Conservation (phyloP, 2,329 filamentous ascomycete genomes). For the Chaetomiaceae sp. region DNA sequence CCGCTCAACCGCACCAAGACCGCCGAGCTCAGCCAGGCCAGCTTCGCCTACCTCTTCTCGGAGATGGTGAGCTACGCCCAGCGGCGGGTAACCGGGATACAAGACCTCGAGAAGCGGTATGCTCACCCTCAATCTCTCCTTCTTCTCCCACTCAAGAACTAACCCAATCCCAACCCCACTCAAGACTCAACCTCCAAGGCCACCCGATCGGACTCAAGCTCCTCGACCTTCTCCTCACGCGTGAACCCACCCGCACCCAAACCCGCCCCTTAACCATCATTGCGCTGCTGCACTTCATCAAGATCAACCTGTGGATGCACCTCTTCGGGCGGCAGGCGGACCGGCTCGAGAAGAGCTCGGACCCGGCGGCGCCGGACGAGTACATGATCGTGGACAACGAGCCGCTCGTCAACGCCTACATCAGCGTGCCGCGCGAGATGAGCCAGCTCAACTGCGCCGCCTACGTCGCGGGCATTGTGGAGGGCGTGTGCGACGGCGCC, state of each 20-base stretch:
- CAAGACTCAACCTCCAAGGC: constrained; percentile 80
- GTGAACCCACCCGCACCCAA: constrained; percentile 63
- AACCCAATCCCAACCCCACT: constrained; percentile 39
- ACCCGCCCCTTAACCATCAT: constrained; percentile 82
- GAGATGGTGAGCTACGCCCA: constrained; percentile 98
- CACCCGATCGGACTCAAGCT: constrained; percentile 91
- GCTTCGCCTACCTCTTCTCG: constrained; percentile 92
- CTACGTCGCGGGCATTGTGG: constrained; percentile 89
- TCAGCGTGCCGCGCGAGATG: constrained; percentile 92
- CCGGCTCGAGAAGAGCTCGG: constrained; percentile 80
- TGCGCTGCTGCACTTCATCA: constrained; percentile 88
- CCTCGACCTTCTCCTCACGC: constrained; percentile 89
- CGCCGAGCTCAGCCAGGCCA: constrained; percentile 82
- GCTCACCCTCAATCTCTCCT: constrained; percentile 18
- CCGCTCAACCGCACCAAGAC: constrained; percentile 86
- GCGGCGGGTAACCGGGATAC: constrained; percentile 80
- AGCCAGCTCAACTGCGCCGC: constrained; percentile 93
- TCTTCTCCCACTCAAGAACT: not conserved
- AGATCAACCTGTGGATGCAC: constrained; percentile 84
- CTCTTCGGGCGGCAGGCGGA: constrained; percentile 89
- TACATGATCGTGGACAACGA: constrained; percentile 99
- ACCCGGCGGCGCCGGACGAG: constrained; percentile 78
- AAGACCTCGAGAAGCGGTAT: constrained; percentile 86
- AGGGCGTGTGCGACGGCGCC: constrained; percentile 90
- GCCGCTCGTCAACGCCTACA: constrained; percentile 88